Evolutionary conservation across 345 rosid genomes (phyloP).

Genomic region (Arabidopsis thaliana): DNA sequence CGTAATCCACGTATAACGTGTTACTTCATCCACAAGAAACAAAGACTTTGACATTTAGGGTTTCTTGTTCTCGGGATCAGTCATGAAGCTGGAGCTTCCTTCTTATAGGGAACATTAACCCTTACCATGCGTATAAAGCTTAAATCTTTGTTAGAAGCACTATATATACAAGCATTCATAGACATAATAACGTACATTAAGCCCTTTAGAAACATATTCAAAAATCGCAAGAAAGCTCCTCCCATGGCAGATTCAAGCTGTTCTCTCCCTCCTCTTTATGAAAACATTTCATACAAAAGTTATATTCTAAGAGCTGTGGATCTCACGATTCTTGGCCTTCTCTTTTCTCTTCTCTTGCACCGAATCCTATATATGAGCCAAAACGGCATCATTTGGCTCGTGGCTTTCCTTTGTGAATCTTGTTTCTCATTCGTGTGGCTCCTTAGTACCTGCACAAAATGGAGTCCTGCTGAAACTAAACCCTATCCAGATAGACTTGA

Average conservation of each 20-base stretch:
- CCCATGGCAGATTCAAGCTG: constrained; percentile 38
- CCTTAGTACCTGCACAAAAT: constrained; percentile 51
- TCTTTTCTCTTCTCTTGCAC: constrained; percentile 41
- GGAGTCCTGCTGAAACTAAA: constrained; percentile 59
- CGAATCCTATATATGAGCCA: constrained; percentile 21
- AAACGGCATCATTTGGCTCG: constrained; percentile 58
- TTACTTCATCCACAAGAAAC: not conserved
- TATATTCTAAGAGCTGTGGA: constrained; percentile 20
- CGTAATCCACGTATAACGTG: not conserved
- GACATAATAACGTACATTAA: not conserved
- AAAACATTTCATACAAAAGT: constrained; percentile 25
- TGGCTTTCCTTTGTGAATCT: constrained; percentile 68
- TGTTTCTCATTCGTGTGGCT: constrained; percentile 61
- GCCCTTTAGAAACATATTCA: not conserved
- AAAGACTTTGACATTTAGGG: not conserved
- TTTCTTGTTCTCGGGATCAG: not conserved
- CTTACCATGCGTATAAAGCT: no score
- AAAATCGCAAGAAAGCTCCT: constrained; percentile 8
- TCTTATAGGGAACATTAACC: not conserved
- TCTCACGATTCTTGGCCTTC: constrained; percentile 38
- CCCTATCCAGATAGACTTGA: constrained; percentile 56
- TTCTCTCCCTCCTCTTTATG: constrained; percentile 29
- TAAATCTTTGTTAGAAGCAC: no score
- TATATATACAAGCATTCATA: not conserved
- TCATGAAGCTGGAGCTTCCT: not conserved